Evolutionary conservation across 225 moss, liverwort and hornwort species (phyloP), one percentile per base, ranked within the genome.

Genomic region (Straminergon stramineum): DNA sequence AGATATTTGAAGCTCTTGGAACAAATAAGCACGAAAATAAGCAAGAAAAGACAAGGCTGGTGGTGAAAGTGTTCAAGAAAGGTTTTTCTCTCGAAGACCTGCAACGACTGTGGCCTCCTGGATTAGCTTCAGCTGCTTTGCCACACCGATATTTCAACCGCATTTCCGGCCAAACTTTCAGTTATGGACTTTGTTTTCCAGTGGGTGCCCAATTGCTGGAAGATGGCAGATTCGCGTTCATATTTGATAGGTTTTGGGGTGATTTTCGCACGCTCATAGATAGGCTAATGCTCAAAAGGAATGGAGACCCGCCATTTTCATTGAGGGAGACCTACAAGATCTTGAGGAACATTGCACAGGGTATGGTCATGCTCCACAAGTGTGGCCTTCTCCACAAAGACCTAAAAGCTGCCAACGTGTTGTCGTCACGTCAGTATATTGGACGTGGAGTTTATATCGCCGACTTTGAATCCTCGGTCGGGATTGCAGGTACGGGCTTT

Each of bases 121-220:
- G n/a, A 81, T 51, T 70, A 61, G 61, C 61, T 58, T 48, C 13
- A 28, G 10, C 10, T 15, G 28, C 20, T 27, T 48, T 81, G 11
- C 10, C 45, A 35, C 4, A 6, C 68, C 67, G 37, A 20, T 60
- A 81, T 22, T 19, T 43, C 30, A 0, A 1, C 0, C 32, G 53
- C 9, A 2, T 0, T 27, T 11, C 2, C 48, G 2, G 0, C 7
- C n/a, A n/a, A n/a, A n/a, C n/a, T n/a, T n/a, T n/a, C n/a, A 1
- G 4, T 5, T 10, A 64, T 82, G 39, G 56, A 5, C 67, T 87
- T 32, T 80, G 79, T 10, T 87, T 2, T 1, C 5, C 68, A 15
- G 1, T 43, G 34, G 68, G 80, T 68, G 80, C 53, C 10, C 24
- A 57, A 57, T 6, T 79, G 66, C 55, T 87, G 80, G 41, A 56